A percentile compares a stretch with the other conserved stretches of the same genome.
Conservation (phyloP, 768 basidiomycete genomes). For the Hebeloma cylindrosporum region DNA sequence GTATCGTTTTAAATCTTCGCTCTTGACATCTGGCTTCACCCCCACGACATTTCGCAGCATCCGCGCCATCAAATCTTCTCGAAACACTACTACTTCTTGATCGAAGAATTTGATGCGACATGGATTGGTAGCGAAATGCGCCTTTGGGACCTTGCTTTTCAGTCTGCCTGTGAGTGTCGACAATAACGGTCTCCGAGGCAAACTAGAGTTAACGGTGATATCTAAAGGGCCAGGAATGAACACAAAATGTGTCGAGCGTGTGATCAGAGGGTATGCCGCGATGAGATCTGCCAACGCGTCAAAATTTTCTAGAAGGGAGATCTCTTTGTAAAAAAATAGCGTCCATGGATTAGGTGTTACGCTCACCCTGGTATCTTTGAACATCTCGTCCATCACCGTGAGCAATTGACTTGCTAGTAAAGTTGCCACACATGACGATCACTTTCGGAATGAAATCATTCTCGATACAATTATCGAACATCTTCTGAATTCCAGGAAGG, state of each 20-base stretch:
- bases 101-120: slow-evolving; percentile 94
- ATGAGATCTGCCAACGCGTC: slow-evolving; percentile 85
- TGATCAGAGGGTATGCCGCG: slow-evolving; percentile 73
- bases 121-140: slow-evolving; percentile 86
- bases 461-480: slow-evolving; percentile 90
- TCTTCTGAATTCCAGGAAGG: slow-evolving; percentile 71
- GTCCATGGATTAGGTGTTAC: background rate
- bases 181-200: slow-evolving; percentile 82
- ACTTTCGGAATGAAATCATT: slow-evolving; percentile 85
- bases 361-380: slow-evolving; percentile 79
- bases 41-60: slow-evolving; percentile 92
- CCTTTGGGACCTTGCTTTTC: slow-evolving; percentile 70
- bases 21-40: slow-evolving; percentile 76
- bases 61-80: slow-evolving; percentile 90
- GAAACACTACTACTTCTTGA: slow-evolving; percentile 92
- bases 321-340: background rate
- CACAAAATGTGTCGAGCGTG: slow-evolving; percentile 82
- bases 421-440: slow-evolving; percentile 94
- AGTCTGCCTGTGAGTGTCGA: slow-evolving; percentile 72
- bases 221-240: slow-evolving; percentile 95
- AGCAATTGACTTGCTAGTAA: slow-evolving; percentile 78
- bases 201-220: slow-evolving; percentile 72
- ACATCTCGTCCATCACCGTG: slow-evolving; percentile 79
- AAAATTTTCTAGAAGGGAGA: slow-evolving; percentile 66
- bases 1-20: slow-evolving; percentile 84